phyloP scores from a whole-genome alignment of 192 early-diverging fungal species.

The Phycomyces nitens region DNA sequence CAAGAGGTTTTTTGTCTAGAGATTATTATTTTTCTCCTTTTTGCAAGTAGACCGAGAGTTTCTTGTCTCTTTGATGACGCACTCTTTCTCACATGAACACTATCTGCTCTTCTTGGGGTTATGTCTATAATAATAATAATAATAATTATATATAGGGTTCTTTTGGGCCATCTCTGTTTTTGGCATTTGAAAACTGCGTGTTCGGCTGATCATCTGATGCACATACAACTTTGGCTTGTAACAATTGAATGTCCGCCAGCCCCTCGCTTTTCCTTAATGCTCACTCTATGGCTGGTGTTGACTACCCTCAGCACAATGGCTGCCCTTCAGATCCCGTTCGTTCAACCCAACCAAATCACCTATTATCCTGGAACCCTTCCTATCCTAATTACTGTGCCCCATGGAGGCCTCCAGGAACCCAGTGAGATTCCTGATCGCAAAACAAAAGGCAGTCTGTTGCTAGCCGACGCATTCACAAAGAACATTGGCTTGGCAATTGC shows the following conservation, averaged over 20 bases:
- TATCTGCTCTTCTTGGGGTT: too few relatives aligned
- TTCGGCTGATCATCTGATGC: too few relatives aligned
- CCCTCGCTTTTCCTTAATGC: background rate
- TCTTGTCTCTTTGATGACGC: too few relatives aligned
- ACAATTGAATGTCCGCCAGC: background rate
- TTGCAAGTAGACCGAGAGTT: too few relatives aligned
- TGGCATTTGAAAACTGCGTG: too few relatives aligned
- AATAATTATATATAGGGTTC: too few relatives aligned
- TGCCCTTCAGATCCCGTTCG: background rate
- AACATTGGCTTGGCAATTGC: background rate
- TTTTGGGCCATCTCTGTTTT: too few relatives aligned
- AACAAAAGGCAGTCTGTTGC: background rate
- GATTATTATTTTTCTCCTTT: too few relatives aligned
- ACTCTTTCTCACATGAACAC: too few relatives aligned
- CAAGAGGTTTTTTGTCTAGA: too few relatives aligned
- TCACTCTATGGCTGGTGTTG: background rate
- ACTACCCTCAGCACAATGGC: background rate
- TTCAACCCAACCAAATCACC: background rate
- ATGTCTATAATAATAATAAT: too few relatives aligned
- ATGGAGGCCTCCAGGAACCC: background rate
- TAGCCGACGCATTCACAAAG: conserved; percentile 5
- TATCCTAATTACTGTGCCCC: conserved; percentile 6
- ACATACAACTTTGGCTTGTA: background rate
- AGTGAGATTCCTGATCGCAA: conserved; percentile 6
- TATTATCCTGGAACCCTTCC: background rate